These are phyloP conservation scores for Magnaporthiopsis incrustans DNA, from an alignment of 2,329 filamentous ascomycete genomes.

Conservation along the genomic window DNA sequence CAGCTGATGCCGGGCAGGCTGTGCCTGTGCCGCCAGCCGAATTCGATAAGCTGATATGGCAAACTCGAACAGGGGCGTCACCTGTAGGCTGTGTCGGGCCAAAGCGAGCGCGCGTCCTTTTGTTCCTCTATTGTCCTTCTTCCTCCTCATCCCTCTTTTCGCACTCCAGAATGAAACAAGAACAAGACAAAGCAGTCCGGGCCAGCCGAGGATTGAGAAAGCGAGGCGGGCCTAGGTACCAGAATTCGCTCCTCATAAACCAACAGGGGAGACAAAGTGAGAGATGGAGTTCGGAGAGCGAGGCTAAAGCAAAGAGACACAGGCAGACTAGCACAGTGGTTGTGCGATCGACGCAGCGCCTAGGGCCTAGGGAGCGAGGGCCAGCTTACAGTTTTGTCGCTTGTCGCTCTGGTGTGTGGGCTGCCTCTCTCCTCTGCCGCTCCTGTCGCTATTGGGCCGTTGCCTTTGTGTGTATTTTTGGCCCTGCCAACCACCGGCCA, in stretches of 20 bases:
- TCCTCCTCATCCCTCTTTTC: neutral
- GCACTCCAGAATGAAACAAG: neutral
- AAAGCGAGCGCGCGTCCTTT: neutral
- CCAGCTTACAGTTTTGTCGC: neutral
- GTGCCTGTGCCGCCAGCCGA: neutral
- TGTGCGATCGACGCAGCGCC: neutral
- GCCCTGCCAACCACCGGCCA: neutral
- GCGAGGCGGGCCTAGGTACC: neutral
- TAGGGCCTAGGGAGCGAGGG: neutral
- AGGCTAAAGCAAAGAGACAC: neutral
- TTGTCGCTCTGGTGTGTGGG: neutral
- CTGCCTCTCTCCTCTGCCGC: neutral
- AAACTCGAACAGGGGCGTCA: neutral
- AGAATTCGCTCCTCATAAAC: neutral
- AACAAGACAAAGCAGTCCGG: neutral
- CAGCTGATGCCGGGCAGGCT: neutral
- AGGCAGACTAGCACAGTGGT: neutral
- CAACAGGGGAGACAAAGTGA: neutral
- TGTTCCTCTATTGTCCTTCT: neutral
- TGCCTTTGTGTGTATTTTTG: neutral
- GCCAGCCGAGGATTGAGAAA: neutral
- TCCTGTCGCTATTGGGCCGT: neutral
- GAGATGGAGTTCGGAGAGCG: neutral
- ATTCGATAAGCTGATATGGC: conserved; percentile 4
- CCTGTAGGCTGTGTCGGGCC: neutral